Conservation (phyloP, 352 stramenopile genomes). For the Globisporangium irregulare region DNA sequence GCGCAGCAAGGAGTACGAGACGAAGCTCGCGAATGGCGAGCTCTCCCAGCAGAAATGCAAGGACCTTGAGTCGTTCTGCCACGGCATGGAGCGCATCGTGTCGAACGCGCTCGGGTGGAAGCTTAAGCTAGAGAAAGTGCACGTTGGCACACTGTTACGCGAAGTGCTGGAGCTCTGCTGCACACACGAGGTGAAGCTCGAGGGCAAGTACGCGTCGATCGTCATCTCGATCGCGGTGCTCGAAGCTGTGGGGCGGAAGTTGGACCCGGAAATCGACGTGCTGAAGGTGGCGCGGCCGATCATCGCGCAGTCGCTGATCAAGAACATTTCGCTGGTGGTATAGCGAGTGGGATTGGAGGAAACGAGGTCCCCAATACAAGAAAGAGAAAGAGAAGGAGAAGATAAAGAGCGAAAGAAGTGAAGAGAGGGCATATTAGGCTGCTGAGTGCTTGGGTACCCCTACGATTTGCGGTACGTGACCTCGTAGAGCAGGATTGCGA, state of each 20-base stretch:
- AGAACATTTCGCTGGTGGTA: constrained; percentile 40
- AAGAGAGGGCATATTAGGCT: constrained; percentile 7
- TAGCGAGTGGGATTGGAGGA: neutral
- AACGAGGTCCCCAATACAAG: neutral
- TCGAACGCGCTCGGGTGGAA: constrained; percentile 58
- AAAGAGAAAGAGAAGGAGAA: constrained; percentile 10
- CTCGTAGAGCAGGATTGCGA: constrained; percentile 73
- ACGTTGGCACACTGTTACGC: constrained; percentile 65
- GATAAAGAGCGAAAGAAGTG: neutral
- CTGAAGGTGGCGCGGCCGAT: constrained; percentile 89
- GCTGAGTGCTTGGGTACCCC: neutral
- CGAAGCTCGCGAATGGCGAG: constrained; percentile 25
- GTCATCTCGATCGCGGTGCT: constrained; percentile 94
- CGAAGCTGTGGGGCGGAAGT: constrained; percentile 86
- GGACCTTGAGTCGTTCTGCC: constrained; percentile 70
- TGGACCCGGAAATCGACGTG: constrained; percentile 91
- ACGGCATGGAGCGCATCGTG: constrained; percentile 72
- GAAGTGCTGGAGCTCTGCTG: constrained; percentile 91
- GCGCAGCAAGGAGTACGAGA: constrained; percentile 44
- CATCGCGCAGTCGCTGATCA: constrained; percentile 90
- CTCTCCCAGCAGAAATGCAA: constrained; percentile 51
- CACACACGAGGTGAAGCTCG: constrained; percentile 90
- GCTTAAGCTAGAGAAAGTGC: constrained; percentile 67
- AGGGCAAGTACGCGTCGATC: constrained; percentile 93
- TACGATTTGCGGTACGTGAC: constrained; percentile 53